These are phyloP conservation scores for Globisporangium radiosum DNA, from an alignment of 352 stramenopile species.

Conservation along the genomic window DNA sequence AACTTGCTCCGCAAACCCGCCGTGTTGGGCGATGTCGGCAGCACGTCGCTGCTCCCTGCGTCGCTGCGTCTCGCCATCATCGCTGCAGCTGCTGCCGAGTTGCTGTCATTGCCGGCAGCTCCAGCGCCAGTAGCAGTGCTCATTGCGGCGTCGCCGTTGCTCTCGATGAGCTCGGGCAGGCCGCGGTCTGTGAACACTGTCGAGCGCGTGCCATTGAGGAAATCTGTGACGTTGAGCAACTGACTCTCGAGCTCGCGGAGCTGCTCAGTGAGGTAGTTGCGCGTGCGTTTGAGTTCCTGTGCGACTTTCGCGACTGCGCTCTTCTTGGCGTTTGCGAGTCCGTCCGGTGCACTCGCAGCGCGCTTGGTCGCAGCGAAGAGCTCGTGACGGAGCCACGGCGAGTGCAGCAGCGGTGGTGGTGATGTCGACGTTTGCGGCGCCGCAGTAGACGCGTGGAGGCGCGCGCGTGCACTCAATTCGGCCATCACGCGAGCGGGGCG, in stretches of 20 bases:
- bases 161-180: slow-evolving; percentile 7
- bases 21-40: slow-evolving; percentile 11
- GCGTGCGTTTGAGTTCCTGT: slow-evolving; percentile 62
- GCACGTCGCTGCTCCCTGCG: neutral
- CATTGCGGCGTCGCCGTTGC: neutral
- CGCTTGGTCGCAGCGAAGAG: slow-evolving; percentile 54
- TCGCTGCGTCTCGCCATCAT: neutral
- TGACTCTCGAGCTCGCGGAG: slow-evolving; percentile 55
- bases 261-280: slow-evolving; percentile 46
- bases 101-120: neutral
- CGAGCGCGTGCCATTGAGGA: slow-evolving; percentile 33
- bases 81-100: neutral
- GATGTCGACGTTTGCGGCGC: neutral
- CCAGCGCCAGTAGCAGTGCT: neutral
- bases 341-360: slow-evolving; percentile 36
- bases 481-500: slow-evolving; percentile 1
- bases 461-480: slow-evolving; percentile 2
- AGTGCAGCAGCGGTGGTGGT: slow-evolving; percentile 23
- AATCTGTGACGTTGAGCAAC: slow-evolving; percentile 53
- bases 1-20: slow-evolving; percentile 15
- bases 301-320: slow-evolving; percentile 39
- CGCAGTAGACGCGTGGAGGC: neutral
- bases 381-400: slow-evolving; percentile 66
- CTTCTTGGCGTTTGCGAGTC: slow-evolving; percentile 44
- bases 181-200: slow-evolving; percentile 33